Conservation (phyloP, 768 basidiomycete genomes). For the Lactarius hengduanensis region DNA sequence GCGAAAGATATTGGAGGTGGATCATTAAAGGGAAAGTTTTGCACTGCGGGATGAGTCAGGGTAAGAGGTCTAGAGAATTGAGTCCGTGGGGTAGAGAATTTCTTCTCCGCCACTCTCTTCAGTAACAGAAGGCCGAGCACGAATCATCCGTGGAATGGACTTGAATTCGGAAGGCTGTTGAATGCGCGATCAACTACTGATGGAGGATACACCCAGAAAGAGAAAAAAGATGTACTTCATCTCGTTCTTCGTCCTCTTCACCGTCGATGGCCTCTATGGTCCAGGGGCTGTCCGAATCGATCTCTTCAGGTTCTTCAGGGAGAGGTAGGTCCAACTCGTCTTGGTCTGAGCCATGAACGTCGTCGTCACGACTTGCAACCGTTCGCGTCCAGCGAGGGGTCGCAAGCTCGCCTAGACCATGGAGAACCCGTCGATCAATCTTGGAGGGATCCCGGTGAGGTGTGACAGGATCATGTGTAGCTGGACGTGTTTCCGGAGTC, state of each 20-base stretch:
- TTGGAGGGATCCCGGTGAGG: conserved; percentile 73
- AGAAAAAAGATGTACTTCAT: conserved; percentile 50
- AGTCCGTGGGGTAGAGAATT: conserved; percentile 78
- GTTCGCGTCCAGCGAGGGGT: conserved; percentile 90
- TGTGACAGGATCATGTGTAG: conserved; percentile 55
- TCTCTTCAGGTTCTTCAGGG: conserved; percentile 44
- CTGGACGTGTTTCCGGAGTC: conserved; percentile 58
- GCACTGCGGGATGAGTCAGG: background rate
- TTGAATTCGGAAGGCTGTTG: conserved; percentile 46
- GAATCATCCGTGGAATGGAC: conserved; percentile 49
- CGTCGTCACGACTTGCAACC: conserved; percentile 39
- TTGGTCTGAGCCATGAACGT: conserved; percentile 38
- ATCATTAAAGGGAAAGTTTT: conserved; percentile 5
- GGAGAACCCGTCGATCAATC: conserved; percentile 83
- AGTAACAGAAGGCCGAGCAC: conserved; percentile 61
- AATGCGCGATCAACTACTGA: conserved; percentile 8
- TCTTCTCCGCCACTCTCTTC: conserved; percentile 91
- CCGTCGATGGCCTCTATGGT: conserved; percentile 86
- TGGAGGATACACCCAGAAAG: conserved; percentile 11
- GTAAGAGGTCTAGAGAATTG: conserved; percentile 24
- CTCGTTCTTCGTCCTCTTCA: conserved; percentile 60
- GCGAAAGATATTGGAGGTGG: conserved; percentile 27
- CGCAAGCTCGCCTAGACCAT: conserved; percentile 93
- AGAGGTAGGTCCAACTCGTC: conserved; percentile 33
- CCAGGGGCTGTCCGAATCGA: conserved; percentile 77